phyloP scores from a whole-genome alignment of 768 basidiomycete species.

The Rossbeevera mucosa region DNA sequence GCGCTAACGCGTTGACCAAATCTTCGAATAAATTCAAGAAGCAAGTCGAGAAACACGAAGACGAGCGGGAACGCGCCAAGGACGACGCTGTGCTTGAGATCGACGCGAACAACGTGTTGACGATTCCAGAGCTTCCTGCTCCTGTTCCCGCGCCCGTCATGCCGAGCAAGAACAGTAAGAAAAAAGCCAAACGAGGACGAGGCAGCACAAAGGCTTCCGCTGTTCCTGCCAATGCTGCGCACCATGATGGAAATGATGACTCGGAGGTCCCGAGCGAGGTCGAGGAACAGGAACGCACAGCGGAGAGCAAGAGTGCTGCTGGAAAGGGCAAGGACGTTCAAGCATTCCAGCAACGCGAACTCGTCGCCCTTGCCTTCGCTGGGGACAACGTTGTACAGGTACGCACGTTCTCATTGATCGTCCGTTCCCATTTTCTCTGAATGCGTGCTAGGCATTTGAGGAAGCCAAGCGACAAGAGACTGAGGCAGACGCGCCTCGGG shows the following conservation, averaged over 20 bases:
- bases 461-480: conserved; percentile 79
- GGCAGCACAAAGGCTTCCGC: background rate
- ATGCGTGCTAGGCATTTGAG: conserved; percentile 65
- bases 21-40: conserved; percentile 76
- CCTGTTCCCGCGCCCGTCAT: background rate
- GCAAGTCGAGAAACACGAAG: conserved; percentile 48
- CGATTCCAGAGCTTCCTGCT: conserved; percentile 11
- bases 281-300: conserved; percentile 59
- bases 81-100: conserved; percentile 85
- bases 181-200: conserved; percentile 10
- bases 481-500: conserved; percentile 79
- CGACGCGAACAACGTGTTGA: conserved; percentile 29
- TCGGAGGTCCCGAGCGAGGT: conserved; percentile 61
- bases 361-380: conserved; percentile 93
- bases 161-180: conserved; percentile 13
- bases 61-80: conserved; percentile 51
- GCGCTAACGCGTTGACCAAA: conserved; percentile 55
- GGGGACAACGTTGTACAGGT: conserved; percentile 95
- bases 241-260: conserved; percentile 29
- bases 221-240: background rate
- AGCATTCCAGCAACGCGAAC: conserved; percentile 85
- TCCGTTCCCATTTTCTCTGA: no score
- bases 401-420: conserved; percentile 17
- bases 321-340: conserved; percentile 36
- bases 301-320: conserved; percentile 40